A percentile compares a stretch with the other conserved stretches of the same genome.
These are phyloP conservation scores for Globisporangium orthogonon DNA, from an alignment of 352 stramenopile genomes.

Conservation along the genomic window DNA sequence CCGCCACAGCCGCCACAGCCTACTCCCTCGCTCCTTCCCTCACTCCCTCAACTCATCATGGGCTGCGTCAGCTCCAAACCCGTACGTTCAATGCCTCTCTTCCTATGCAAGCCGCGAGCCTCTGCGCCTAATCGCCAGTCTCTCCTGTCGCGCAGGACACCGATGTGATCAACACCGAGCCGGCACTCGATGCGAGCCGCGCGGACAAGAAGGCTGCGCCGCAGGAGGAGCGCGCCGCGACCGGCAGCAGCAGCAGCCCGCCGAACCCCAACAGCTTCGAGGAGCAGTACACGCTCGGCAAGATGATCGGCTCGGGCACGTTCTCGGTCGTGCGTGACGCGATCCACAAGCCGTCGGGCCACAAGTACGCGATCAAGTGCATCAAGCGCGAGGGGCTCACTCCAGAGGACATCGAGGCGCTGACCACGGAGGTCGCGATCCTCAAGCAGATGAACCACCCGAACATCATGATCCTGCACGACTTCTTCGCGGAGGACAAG, in stretches of 20 bases:
- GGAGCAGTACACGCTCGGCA: conserved; percentile 80
- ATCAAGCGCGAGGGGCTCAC: conserved; percentile 88
- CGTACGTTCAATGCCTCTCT: conserved; percentile 17
- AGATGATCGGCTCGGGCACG: conserved; percentile 85
- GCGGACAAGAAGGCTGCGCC: conserved; percentile 21
- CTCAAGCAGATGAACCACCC: conserved; percentile 89
- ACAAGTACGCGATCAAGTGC: conserved; percentile 90
- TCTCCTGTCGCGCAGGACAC: conserved; percentile 20
- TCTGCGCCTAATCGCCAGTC: neutral
- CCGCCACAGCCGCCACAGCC: neutral
- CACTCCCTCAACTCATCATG: conserved; percentile 22
- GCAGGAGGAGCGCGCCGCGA: conserved; percentile 14
- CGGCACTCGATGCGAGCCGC: conserved; percentile 25
- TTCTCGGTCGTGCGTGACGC: conserved; percentile 87
- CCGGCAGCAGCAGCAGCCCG: conserved; percentile 11
- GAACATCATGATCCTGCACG: conserved; percentile 91
- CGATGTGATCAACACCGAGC: conserved; percentile 28
- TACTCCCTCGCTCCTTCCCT: neutral
- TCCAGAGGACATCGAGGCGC: conserved; percentile 77
- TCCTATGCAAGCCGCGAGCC: too few species aligned
- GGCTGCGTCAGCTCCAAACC: conserved; percentile 73
- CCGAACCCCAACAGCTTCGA: conserved; percentile 72
- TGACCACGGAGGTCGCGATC: conserved; percentile 84
- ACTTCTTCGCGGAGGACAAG: conserved; percentile 92
- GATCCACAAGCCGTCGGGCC: conserved; percentile 72